Base-by-base conservation (phyloP, 2,329 filamentous ascomycete species). In the Sporothrix brasiliensis region DNA sequence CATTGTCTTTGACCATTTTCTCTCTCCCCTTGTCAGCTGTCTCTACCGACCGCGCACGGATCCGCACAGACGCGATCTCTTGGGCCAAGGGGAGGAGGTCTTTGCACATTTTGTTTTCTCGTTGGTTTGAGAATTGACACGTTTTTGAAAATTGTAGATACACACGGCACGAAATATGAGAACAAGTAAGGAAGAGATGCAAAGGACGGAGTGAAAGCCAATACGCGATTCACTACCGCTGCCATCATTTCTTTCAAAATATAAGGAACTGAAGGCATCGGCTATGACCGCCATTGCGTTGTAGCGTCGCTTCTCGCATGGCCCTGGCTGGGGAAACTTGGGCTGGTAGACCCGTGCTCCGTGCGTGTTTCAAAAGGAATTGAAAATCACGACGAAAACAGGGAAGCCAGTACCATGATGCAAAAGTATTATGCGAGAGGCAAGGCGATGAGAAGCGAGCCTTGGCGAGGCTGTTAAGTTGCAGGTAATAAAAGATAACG, bases 1-100 rank as follows among this genome's bases (percentile, higher is more conserved):
- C 9, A 39, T 11, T 39, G 27, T 58, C 16, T 39, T 34, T 34
- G 34, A 39, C 27, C 14, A 39, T 27, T 41, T 47, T 47, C 39
- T 63, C 39, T 4, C 24, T 27, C 41, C 41, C 41, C 34, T 34
- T 58, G 24, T 16, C 53, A 19, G 24, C 27, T 58, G 6, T 63
- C 21, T 47, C 14, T 24, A 6, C 60, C 3, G 19, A 10, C 56
- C 30, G 65, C 47, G 52, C 67, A 58, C 67, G 67, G 52, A 56
- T 68, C 47, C 53, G 67, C 67, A 68, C 66, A 68, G 52, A 67
- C 65, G 16, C 21, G 14, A 10, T 56, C 44, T 66, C 44, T 63
- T 63, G 44, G 60, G 60, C 19, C 60, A 49, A 63, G 58, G 58
- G 41, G 41, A 24, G 41, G 60, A 30, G 60, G 39, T 47, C 41